phyloP scores from a whole-genome alignment of 352 stramenopile species.

The Phytopythium aichiense region DNA sequence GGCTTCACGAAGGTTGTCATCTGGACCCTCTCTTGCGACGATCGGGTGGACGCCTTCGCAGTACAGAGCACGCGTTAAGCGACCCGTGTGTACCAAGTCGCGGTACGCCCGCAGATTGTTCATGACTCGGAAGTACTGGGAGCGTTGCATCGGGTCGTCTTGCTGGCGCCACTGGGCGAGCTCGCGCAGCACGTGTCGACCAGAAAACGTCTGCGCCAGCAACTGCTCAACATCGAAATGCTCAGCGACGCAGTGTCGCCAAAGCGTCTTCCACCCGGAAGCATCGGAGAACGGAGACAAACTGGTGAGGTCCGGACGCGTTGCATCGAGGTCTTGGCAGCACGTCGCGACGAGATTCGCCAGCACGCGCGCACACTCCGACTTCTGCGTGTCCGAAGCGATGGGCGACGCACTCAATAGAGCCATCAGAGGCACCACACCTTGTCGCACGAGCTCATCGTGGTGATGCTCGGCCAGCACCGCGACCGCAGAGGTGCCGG shows the following conservation, averaged over 20 bases:
- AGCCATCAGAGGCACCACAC: conserved; percentile 56
- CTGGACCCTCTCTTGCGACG: conserved; percentile 24
- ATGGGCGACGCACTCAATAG: conserved; percentile 38
- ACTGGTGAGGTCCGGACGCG: background rate
- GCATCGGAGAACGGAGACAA: background rate
- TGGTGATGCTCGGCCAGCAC: conserved; percentile 65
- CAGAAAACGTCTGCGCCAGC: conserved; percentile 38
- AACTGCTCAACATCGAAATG: conserved; percentile 53
- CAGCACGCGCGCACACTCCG: conserved; percentile 69
- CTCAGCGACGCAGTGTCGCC: conserved; percentile 31
- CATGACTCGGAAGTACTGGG: conserved; percentile 67
- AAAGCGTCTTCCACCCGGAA: conserved; percentile 7
- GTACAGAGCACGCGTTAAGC: conserved; percentile 46
- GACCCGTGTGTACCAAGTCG: conserved; percentile 31
- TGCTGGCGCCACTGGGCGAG: conserved; percentile 35
- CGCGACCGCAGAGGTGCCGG: conserved; percentile 60
- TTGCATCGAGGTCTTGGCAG: conserved; percentile 33
- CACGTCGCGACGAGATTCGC: conserved; percentile 66
- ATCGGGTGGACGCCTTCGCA: conserved; percentile 79
- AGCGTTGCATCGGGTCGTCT: conserved; percentile 67
- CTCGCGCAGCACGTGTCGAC: conserved; percentile 34
- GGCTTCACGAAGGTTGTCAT: background rate
- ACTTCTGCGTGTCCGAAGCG: conserved; percentile 23
- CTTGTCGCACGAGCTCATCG: conserved; percentile 56
- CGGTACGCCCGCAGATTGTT: conserved; percentile 62